Conservation (phyloP, 305 asterid genomes). For the Galium porrigens region DNA sequence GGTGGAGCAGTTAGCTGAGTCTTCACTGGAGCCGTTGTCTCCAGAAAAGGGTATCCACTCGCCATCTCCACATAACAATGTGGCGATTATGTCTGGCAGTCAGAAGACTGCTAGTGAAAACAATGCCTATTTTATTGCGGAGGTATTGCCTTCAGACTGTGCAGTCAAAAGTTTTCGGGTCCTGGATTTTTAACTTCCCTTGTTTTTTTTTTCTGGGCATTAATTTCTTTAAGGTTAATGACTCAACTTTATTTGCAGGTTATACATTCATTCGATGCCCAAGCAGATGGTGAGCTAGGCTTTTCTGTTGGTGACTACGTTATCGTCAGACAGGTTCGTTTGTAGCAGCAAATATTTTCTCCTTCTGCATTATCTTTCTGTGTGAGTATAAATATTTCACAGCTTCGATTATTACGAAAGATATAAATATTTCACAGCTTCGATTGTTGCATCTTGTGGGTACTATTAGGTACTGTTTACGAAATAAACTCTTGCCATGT, state of each 20-base stretch:
- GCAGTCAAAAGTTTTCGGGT: no score
- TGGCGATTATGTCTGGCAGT: slow-evolving; percentile 24
- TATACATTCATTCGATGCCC: slow-evolving; percentile 75
- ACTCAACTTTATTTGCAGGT: slow-evolving; percentile 27
- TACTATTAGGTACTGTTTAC: no score
- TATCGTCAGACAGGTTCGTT: slow-evolving; percentile 65
- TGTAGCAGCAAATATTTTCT: neutral
- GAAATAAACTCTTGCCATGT: neutral
- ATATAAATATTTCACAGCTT: neutral
- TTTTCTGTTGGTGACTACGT: slow-evolving; percentile 56
- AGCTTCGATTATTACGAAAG: no score
- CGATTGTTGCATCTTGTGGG: neutral
- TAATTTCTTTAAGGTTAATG: neutral
- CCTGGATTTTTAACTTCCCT: neutral
- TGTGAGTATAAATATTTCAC: neutral
- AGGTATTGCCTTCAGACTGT: slow-evolving; percentile 26
- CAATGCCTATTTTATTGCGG: slow-evolving; percentile 41
- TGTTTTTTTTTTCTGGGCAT: neutral
- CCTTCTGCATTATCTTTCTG: neutral
- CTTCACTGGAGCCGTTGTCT: slow-evolving; percentile 31
- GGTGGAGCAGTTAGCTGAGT: slow-evolving; percentile 48
- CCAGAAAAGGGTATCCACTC: slow-evolving; percentile 22
- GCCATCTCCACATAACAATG: slow-evolving; percentile 24
- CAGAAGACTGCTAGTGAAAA: slow-evolving; percentile 24
- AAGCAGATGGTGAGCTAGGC: slow-evolving; percentile 66